These are phyloP conservation scores for Talaromyces adpressus DNA, from an alignment of 495 filamentous ascomycete genomes.

Conservation along the genomic window DNA sequence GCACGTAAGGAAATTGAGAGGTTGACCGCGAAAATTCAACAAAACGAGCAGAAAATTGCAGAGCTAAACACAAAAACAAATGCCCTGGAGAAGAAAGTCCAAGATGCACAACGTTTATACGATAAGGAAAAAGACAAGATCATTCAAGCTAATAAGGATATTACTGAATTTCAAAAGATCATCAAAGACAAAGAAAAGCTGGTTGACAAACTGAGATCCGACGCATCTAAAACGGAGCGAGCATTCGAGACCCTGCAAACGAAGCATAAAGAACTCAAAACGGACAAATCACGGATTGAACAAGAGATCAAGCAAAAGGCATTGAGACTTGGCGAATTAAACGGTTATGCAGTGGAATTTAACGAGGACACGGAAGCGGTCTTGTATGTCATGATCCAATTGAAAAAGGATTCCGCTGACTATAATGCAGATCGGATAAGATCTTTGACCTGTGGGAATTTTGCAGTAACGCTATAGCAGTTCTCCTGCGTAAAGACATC, in stretches of 20 bases:
- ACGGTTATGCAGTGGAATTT: constrained; percentile 9
- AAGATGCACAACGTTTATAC: constrained; percentile 5
- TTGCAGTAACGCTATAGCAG: constrained; percentile 11
- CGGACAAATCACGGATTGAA: constrained; percentile 7
- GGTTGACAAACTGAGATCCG: constrained; percentile 15
- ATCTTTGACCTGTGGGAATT: constrained; percentile 13
- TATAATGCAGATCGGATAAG: constrained; percentile 9
- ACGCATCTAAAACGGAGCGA: constrained; percentile 12
- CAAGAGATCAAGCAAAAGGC: constrained; percentile 10
- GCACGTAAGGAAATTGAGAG: constrained; percentile 9
- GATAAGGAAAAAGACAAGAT: constrained; percentile 9
- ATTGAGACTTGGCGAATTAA: constrained; percentile 6
- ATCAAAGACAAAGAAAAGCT: constrained; percentile 15
- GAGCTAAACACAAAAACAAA: constrained; percentile 7
- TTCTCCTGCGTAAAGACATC: constrained; percentile 12
- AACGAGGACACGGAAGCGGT: constrained; percentile 10
- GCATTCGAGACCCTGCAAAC: constrained; percentile 8
- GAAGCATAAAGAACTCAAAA: constrained; percentile 11
- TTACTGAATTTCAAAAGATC: constrained; percentile 8
- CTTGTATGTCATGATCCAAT: constrained; percentile 10
- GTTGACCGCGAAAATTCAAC: constrained; percentile 6
- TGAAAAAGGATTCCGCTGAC: background rate
- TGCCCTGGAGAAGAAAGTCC: constrained; percentile 4
- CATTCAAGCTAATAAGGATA: constrained; percentile 8
- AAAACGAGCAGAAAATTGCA: constrained; percentile 8